Conservation (phyloP, 495 filamentous ascomycete genomes). For the Aspergillus asperescens region DNA sequence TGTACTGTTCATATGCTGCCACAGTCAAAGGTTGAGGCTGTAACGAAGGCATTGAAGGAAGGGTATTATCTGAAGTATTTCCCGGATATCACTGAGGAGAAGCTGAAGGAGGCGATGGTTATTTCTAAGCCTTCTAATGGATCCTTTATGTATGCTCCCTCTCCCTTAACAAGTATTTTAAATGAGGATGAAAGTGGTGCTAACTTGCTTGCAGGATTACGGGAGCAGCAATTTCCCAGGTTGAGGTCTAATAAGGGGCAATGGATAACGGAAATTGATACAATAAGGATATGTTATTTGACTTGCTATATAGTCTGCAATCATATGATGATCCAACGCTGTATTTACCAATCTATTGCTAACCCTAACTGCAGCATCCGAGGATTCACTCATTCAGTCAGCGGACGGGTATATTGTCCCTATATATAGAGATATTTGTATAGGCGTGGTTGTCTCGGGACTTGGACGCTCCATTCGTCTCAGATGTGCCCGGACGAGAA, state of each 20-base stretch:
- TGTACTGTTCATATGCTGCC: slow-evolving; percentile 92
- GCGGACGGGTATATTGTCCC: neutral
- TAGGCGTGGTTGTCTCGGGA: neutral
- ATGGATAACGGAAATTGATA: neutral
- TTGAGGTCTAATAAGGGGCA: slow-evolving; percentile 23
- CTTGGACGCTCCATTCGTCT: neutral
- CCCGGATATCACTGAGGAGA: slow-evolving; percentile 64
- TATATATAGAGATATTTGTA: neutral
- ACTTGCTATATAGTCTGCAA: slow-evolving; percentile 2
- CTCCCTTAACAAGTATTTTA: neutral
- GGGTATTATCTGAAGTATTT: slow-evolving; percentile 77
- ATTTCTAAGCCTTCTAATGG: slow-evolving; percentile 71
- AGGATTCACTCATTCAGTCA: neutral
- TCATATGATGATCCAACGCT: neutral
- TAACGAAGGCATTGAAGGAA: slow-evolving; percentile 68
- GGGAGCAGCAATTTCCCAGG: slow-evolving; percentile 38
- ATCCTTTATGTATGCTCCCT: slow-evolving; percentile 40
- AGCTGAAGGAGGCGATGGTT: slow-evolving; percentile 74
- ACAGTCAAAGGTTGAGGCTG: slow-evolving; percentile 73
- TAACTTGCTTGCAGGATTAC: slow-evolving; percentile 32
- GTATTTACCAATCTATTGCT: too few relatives aligned
- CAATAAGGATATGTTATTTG: neutral
- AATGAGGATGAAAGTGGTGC: neutral
- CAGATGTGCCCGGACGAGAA: neutral
- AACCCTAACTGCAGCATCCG: neutral